Conservation (phyloP, 495 filamentous ascomycete genomes). For the Tricharina praecox region DNA sequence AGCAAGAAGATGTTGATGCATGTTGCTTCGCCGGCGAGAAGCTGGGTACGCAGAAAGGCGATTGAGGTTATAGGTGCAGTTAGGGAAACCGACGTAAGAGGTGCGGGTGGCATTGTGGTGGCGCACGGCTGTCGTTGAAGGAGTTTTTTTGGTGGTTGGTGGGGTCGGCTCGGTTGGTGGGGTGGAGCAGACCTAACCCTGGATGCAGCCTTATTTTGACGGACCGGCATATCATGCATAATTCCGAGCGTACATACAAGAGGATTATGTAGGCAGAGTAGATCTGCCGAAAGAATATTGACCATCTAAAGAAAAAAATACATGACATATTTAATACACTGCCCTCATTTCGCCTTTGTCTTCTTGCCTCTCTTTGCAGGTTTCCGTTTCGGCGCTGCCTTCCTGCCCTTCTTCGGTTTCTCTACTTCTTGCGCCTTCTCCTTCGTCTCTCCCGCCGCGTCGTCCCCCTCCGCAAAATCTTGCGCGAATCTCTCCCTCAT, state of each 20-base stretch:
- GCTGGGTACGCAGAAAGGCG: slow-evolving; percentile 15
- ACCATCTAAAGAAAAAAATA: too few relatives aligned
- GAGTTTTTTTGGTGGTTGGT: neutral
- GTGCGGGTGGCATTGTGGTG: slow-evolving; percentile 5
- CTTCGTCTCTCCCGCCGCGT: slow-evolving; percentile 9
- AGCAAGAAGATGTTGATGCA: slow-evolving; percentile 46
- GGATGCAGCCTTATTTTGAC: too few relatives aligned
- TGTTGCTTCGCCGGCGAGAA: slow-evolving; percentile 61
- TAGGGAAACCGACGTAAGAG: slow-evolving; percentile 4
- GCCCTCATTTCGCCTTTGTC: too few relatives aligned
- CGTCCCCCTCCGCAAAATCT: slow-evolving; percentile 1
- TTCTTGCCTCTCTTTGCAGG: slow-evolving; percentile 2
- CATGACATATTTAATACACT: too few relatives aligned
- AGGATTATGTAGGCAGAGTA: too few relatives aligned
- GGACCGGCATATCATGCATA: too few relatives aligned
- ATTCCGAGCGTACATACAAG: too few relatives aligned
- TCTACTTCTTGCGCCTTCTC: slow-evolving; percentile 8
- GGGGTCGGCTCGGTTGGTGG: too few relatives aligned
- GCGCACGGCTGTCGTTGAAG: neutral
- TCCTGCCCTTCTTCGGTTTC: slow-evolving; percentile 12
- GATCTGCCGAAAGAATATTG: too few relatives aligned
- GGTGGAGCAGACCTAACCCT: too few relatives aligned
- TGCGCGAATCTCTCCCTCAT: slow-evolving; percentile 7
- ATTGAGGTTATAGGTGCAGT: slow-evolving; percentile 22
- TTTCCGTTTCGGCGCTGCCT: slow-evolving; percentile 5